Evolutionary conservation across 352 stramenopile species (phyloP), one percentile per base, ranked within the genome.

Genomic region (Pythium chondricola): DNA sequence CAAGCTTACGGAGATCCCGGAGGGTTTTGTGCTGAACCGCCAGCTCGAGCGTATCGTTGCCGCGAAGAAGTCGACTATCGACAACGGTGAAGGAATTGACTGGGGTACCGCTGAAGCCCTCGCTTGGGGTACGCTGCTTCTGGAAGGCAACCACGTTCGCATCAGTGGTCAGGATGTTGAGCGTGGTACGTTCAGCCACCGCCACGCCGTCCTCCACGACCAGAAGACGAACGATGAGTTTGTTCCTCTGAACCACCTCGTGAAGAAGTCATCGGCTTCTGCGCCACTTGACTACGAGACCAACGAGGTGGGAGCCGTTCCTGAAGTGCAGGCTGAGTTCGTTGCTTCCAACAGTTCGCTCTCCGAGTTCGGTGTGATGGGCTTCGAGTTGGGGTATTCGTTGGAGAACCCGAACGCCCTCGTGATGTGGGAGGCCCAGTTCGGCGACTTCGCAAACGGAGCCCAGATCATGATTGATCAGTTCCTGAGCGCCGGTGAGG

Each of bases 171-270:
- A 96, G 68, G 87, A 96, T 46, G 85, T 70, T 29, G 84, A 96
- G 60, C 78, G 87, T 45, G 87, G 87, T 16, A 96, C 87, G 7
- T 96, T 96, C 51, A 93, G 85, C 51, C 82, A 93, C 56, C 78
- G 87, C 20, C 87, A 96, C 48, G 87, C 83, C 2, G 85, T 96
- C 25, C 57, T 96, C 2, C 88, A 93, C 52, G 79, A 93, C 54
- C 87, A 98, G 72, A 74, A 96, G 42, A 98, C 91, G 2, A 96
- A 97, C 67, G 52, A 93, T 32, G 88, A 96, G 61, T 83, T 80
- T 37, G 75, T 87, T 60, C 71, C 82, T 25, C 53, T 89, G 6
- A 78, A 67, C 72, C 65, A 95, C 48, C 59, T 99, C 2, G 73
- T 74, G 3, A 64, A 79, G 24, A 84, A 98, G 54, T 75, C 88